Base-by-base conservation (phyloP, 805 yeast genomes). In the Yamadazyma sp. region DNA sequence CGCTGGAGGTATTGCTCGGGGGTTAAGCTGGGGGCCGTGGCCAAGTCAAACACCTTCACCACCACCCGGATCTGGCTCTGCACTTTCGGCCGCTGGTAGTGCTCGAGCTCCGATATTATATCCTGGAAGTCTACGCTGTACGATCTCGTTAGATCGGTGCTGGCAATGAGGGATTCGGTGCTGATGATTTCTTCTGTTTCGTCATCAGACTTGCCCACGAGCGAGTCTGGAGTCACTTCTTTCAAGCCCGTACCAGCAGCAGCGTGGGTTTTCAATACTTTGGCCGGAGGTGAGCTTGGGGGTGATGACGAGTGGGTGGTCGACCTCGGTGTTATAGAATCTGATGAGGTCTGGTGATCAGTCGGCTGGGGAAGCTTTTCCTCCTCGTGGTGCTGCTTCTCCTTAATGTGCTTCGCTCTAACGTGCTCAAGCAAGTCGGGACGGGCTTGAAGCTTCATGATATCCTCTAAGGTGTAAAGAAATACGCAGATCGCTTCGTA, bases 401-500 rank as follows among this genome's bases (percentile, higher is more conserved):
- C 49, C 13, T 37, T 40, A 21, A 67, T 49, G 29, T 57, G 65
- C 27, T 48, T 46, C 7, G 35, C 38, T 40, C 70, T 50, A 37
- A 61, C 62, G 20, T 46, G 37, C 3, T 37, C 36, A 16, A 57
- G 52, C 11, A 52, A 37, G 12, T 47, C 57, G 1, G 55, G 56
- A n/a, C 54, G 37, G 5, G 33, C 22, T 30, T 60, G 64, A 18
- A 68, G 45, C 20, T 44, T 50, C 11, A 67, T 64, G 21, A 67
- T 59, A 38, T 60, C 62, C 18, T 59, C 50, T 23, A 67, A 51
- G 10, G 62, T 50, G 32, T 53, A 47, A 27, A 50, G 42, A 20
- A 67, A 49, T 3, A 68, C 48, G 4, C 53, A 41, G 5, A 67
- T 47, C 13, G 71, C 64, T 35, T 68, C 71, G 42, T 43, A 60